Conservation (phyloP, 129 eudicot genomes). For the Artemisia tridentata region DNA sequence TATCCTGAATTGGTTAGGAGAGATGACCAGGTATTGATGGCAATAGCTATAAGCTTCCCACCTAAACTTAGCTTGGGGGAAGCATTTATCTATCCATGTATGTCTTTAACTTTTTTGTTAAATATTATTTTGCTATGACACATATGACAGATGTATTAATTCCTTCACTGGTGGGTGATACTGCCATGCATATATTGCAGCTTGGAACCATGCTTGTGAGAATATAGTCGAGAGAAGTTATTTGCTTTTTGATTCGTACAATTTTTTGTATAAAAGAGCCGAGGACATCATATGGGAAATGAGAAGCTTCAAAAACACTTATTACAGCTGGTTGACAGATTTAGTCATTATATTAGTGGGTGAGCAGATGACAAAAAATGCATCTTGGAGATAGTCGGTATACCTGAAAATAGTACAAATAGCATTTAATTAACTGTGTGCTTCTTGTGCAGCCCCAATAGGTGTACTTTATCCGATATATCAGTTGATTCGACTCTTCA, state of each 20-base stretch:
- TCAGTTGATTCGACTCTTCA: constrained; percentile 13
- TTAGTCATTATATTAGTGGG: constrained; percentile 3
- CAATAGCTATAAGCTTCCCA: constrained; percentile 16
- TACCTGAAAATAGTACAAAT: background rate
- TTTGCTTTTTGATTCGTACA: background rate
- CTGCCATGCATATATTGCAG: constrained; percentile 2
- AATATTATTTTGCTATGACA: background rate
- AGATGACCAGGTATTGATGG: background rate
- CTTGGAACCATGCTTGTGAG: background rate
- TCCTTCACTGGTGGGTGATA: background rate
- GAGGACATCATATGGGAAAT: background rate
- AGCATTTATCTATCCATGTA: constrained; percentile 23
- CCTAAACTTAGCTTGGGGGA: background rate
- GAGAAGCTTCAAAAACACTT: background rate
- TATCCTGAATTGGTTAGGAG: background rate
- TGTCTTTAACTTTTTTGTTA: background rate
- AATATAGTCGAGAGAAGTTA: background rate
- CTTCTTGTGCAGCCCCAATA: constrained; percentile 6
- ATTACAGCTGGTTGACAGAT: background rate
- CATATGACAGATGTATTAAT: background rate
- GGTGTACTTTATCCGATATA: background rate
- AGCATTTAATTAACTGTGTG: background rate
- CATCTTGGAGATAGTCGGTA: background rate
- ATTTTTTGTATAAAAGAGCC: background rate
- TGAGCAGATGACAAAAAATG: background rate